Evolutionary conservation across 495 filamentous ascomycete species (phyloP).

Genomic region (Trichoderma gamsii): DNA sequence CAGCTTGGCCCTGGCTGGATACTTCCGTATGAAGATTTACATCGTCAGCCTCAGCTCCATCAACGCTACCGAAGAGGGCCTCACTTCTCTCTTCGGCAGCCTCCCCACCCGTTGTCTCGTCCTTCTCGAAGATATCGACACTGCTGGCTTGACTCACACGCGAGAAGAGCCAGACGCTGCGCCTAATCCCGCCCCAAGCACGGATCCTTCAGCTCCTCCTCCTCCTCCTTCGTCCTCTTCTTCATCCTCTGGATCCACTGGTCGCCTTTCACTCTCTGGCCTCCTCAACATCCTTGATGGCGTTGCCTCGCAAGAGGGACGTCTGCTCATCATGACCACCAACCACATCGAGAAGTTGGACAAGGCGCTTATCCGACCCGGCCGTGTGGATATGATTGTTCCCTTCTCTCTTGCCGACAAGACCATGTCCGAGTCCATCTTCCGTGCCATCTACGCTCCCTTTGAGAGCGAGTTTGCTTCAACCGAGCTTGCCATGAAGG

Average conservation of each 20-base stretch:
- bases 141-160: slow-evolving; percentile 61
- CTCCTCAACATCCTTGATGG: slow-evolving; percentile 77
- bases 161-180: slow-evolving; percentile 32
- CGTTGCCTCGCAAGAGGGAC: slow-evolving; percentile 69
- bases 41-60: slow-evolving; percentile 59
- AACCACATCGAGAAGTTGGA: slow-evolving; percentile 75
- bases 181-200: background rate
- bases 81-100: slow-evolving; percentile 62
- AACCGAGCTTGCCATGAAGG: slow-evolving; percentile 9
- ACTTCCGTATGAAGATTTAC: slow-evolving; percentile 65
- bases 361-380: slow-evolving; percentile 67
- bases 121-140: slow-evolving; percentile 69
- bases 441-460: slow-evolving; percentile 42
- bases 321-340: slow-evolving; percentile 79
- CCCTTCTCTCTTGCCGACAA: slow-evolving; percentile 52
- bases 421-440: slow-evolving; percentile 41
- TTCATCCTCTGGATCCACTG: slow-evolving; percentile 6
- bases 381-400: slow-evolving; percentile 70
- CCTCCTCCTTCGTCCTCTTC: background rate
- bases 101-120: slow-evolving; percentile 64
- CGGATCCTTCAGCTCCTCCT: background rate
- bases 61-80: slow-evolving; percentile 62
- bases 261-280: slow-evolving; percentile 64
- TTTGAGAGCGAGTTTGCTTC: slow-evolving; percentile 39
- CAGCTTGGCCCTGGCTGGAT: slow-evolving; percentile 60